Conservation (phyloP, 345 rosid genomes). For the Camelina sativa region DNA sequence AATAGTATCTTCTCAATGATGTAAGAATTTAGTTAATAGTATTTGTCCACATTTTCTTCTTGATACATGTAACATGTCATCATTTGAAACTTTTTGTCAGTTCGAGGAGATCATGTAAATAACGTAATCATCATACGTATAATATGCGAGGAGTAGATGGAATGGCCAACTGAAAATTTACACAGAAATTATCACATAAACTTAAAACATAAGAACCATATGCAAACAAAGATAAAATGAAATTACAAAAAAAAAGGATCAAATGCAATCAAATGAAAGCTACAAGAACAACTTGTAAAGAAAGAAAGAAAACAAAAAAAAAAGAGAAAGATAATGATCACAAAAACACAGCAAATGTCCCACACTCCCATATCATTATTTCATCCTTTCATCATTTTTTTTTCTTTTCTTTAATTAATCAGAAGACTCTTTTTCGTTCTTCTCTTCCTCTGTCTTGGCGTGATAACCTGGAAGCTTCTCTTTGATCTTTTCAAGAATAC, state of each 20-base stretch:
- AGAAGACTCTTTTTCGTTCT: constrained; percentile 44
- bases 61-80: constrained; percentile 8
- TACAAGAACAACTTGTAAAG: constrained; percentile 2
- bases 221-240: constrained; percentile 10
- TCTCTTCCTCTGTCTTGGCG: constrained; percentile 54
- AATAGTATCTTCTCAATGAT: background rate
- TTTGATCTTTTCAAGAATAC: constrained; percentile 79
- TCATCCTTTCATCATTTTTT: constrained; percentile 10
- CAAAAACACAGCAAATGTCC: constrained; percentile 27
- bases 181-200: constrained; percentile 1
- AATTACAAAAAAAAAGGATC: constrained; percentile 12
- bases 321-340: constrained; percentile 20
- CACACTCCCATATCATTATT: constrained; percentile 32
- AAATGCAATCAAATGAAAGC: constrained; percentile 31
- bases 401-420: background rate
- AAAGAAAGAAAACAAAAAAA: background rate
- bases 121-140: background rate
- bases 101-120: constrained; percentile 6
- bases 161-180: background rate
- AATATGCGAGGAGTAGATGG: background rate
- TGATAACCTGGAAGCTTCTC: constrained; percentile 83
- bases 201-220: constrained; percentile 4
- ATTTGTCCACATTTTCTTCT: background rate
- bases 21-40: background rate
- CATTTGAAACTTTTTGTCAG: background rate